Evolutionary conservation across 306 rosid genomes (phyloP), one percentile per base, ranked within the genome.

Genomic region (Gillenia trifoliata): DNA sequence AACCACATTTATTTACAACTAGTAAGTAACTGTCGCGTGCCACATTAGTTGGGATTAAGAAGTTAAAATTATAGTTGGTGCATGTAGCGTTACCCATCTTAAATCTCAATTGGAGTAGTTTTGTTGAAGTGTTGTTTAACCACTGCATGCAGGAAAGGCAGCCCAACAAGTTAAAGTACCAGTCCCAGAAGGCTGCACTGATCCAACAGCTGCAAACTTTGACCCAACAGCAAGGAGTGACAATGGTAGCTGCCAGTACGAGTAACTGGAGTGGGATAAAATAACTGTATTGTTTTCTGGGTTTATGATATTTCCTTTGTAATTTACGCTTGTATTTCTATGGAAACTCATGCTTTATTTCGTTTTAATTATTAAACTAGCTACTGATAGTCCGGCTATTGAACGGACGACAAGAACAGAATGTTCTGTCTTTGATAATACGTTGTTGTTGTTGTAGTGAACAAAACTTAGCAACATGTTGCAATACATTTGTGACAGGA

Each of bases 161-260:
- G 80, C 83, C 57, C 87, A 86, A 33, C 81, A 83, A 78, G 77
- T 77, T 75, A 76, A 80, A 4, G 68, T 86, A 43, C 84, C 78
- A 43, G 83, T 80, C 70, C 85, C 87, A 40, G 85, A 86, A 78
- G 81, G 89, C 64, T 83, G 87, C 52, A 66, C 81, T 34, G 85
- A 86, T 72, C 80, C 74, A 56, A 60, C 76, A 63, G 81, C 87
- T 13, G 7, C 60, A 77, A 75, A 83, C 85, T 75, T 55, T 17
- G 87, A 80, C 63, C 87, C 87, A 68, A 80, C 85, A 31, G 85
- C 87, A 6, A 71, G 80, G 72, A 77, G 83, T 63, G 74, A 80
- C 64, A 28, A 75, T 29, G 86, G 82, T 29, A 83, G 83, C 83
- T 86, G 83, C 71, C 67, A 77, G 71, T 80, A 77, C 67, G 69